phyloP scores from a whole-genome alignment of 495 filamentous ascomycete species.

The Trichocladium antarcticum region DNA sequence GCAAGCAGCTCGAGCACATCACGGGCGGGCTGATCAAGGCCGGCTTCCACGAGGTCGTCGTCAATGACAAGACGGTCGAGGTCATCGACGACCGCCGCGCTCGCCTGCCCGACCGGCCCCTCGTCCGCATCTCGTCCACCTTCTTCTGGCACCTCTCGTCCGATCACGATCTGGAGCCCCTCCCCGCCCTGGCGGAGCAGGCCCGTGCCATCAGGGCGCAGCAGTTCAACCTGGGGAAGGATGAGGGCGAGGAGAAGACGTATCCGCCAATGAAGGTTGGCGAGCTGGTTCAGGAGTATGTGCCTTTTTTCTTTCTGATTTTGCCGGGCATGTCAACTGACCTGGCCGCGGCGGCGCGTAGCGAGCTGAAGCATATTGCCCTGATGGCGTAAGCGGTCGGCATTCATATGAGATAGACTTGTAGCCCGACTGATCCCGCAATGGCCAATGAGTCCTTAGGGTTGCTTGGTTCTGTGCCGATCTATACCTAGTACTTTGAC shows the following conservation, averaged over 20 bases:
- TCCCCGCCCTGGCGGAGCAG: constrained; percentile 27
- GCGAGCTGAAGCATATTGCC: constrained; percentile 34
- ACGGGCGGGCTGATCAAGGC: constrained; percentile 43
- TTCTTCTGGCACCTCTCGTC: constrained; percentile 43
- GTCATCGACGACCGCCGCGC: constrained; percentile 26
- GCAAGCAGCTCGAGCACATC: constrained; percentile 44
- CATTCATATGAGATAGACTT: background rate
- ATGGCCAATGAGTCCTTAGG: too few relatives aligned
- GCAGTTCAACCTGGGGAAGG: constrained; percentile 33
- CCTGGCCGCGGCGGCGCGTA: constrained; percentile 5
- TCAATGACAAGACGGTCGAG: constrained; percentile 35
- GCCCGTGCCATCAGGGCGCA: constrained; percentile 30
- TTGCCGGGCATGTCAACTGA: background rate
- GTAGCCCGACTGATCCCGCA: too few relatives aligned
- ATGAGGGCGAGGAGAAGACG: constrained; percentile 36
- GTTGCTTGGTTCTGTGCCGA: too few relatives aligned
- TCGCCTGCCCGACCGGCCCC: constrained; percentile 32
- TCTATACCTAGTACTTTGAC: too few relatives aligned
- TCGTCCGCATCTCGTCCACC: constrained; percentile 38
- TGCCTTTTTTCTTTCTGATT: background rate
- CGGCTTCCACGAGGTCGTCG: constrained; percentile 44
- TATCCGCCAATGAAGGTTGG: constrained; percentile 39
- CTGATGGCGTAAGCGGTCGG: constrained; percentile 24
- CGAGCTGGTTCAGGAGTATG: constrained; percentile 37
- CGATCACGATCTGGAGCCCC: constrained; percentile 36